Conservation (phyloP, 495 filamentous ascomycete species). For the Aspergillus mulundensis region DNA sequence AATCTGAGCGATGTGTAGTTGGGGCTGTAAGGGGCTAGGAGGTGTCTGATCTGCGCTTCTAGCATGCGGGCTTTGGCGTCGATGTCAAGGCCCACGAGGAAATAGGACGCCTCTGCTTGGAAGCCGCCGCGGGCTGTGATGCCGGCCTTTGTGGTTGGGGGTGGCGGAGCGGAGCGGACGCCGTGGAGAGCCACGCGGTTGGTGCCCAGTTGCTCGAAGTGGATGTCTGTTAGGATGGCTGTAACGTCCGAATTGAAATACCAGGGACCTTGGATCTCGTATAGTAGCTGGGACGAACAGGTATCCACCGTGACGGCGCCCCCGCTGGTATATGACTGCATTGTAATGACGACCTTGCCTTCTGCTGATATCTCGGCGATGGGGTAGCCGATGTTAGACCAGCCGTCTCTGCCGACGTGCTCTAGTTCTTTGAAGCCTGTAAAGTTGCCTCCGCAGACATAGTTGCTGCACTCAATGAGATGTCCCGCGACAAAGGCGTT, state of each 20-base stretch:
- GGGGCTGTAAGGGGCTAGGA: slow-evolving; percentile 19
- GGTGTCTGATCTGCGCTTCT: slow-evolving; percentile 31
- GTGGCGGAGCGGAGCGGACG: slow-evolving; percentile 40
- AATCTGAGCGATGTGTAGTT: slow-evolving; percentile 31
- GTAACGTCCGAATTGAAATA: slow-evolving; percentile 58
- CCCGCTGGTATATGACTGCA: slow-evolving; percentile 31
- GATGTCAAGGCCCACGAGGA: slow-evolving; percentile 36
- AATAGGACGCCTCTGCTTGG: slow-evolving; percentile 39
- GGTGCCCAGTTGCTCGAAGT: slow-evolving; percentile 32
- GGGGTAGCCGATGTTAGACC: slow-evolving; percentile 51
- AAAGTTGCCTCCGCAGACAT: slow-evolving; percentile 56
- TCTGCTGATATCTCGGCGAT: slow-evolving; percentile 53
- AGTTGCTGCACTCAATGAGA: slow-evolving; percentile 54
- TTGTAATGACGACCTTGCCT: slow-evolving; percentile 46
- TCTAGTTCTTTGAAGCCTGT: slow-evolving; percentile 50
- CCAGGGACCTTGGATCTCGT: slow-evolving; percentile 57
- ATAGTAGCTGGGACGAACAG: slow-evolving; percentile 51
- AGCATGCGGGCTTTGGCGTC: slow-evolving; percentile 37
- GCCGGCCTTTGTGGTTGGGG: slow-evolving; percentile 51
- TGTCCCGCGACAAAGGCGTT: slow-evolving; percentile 52
- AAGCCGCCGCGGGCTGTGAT: slow-evolving; percentile 44
- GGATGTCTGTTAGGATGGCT: slow-evolving; percentile 45
- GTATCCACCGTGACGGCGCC: slow-evolving; percentile 46
- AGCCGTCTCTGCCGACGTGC: slow-evolving; percentile 22
- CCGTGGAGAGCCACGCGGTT: slow-evolving; percentile 42